Conservation (phyloP, 768 basidiomycete species). For the Sporobolomyces phaffii region DNA sequence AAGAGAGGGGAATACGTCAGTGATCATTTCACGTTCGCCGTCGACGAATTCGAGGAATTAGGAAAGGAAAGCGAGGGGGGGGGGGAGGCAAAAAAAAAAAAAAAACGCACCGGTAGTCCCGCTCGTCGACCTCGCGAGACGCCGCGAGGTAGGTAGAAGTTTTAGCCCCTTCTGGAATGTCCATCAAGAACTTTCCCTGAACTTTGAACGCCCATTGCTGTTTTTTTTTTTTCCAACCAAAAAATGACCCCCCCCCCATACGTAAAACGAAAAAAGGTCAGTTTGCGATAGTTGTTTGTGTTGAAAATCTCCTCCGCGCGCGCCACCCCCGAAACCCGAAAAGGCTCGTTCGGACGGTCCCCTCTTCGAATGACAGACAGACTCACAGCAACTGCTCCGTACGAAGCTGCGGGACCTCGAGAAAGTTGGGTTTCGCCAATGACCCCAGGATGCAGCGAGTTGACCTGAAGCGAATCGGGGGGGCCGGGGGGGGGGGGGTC, state of each 20-base stretch:
- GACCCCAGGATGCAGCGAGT: background rate
- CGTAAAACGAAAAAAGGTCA: no score
- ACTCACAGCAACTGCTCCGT: background rate
- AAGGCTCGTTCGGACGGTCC: background rate
- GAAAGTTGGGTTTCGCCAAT: slow-evolving; percentile 12
- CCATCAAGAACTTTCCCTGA: slow-evolving; percentile 16
- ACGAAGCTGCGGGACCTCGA: background rate
- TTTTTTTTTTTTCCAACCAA: no score
- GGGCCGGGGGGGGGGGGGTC: background rate
- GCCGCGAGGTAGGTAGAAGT: slow-evolving; percentile 42
- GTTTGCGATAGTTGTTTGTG: no score
- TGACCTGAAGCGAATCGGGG: background rate
- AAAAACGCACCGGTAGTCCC: slow-evolving; percentile 31
- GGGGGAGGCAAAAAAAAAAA: no score
- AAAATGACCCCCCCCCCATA: no score
- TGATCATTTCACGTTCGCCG: no score
- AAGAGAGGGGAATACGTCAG: no score
- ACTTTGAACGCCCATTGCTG: background rate
- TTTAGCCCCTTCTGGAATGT: slow-evolving; percentile 40
- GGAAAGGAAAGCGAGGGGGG: no score
- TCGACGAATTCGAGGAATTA: background rate
- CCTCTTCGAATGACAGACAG: no score
- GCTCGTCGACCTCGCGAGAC: slow-evolving; percentile 28
- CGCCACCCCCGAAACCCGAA: background rate
- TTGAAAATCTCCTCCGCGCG: background rate